Evolutionary conservation across 495 filamentous ascomycete genomes (phyloP), one percentile per base, ranked within the genome.

Genomic region (Schizothecium vesticola): DNA sequence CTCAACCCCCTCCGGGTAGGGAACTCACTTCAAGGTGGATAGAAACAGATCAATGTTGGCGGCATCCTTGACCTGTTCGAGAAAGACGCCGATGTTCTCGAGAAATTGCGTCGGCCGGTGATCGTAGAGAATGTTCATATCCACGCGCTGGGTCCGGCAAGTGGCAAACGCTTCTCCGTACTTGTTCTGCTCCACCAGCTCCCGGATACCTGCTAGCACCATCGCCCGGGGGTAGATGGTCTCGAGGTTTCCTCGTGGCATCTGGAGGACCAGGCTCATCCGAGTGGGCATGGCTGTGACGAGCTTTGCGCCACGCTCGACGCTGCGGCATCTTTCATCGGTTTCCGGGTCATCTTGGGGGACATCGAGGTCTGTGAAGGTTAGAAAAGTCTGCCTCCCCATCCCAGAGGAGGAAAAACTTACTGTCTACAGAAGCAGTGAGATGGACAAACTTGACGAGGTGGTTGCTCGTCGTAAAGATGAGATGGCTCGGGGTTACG

Each of bases 71-170:
- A 97, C 85, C 75, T 98, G 95, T 24, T 94, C 88, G 58, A 98
- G 82, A 77, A 99, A 96, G 2, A 93, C 70, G 8, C 79, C 80
- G 31, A 97, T 84, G 69, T 87, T 90, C 13, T 85, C 81, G 79
- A 97, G 83, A 74, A 99, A 97, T 69, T 95, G 91, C 57, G 87
- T 81, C 0, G 93, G 92, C 8, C 86, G 86, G 81, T 98, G 90
- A 76, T 99, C 95, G 75, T 97, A 94, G n/a, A 99, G 81, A 64
- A 99, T 94, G 74, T 98, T 99, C 89, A 97, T 92, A 74, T 99
- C 95, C 3, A 99, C 95, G 69, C 95, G 87, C 75, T 97, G 96
- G 63, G 89, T 93, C 33, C 95, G 88, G 75, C 95, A 99, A 55
- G 90, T 87, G 26, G 91, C 80, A 75, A 96, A 99, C 2, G 95